A percentile compares a stretch with the other conserved stretches of the same genome.
Conservation (phyloP, 768 basidiomycete genomes). For the Leccinum fibrillosum region DNA sequence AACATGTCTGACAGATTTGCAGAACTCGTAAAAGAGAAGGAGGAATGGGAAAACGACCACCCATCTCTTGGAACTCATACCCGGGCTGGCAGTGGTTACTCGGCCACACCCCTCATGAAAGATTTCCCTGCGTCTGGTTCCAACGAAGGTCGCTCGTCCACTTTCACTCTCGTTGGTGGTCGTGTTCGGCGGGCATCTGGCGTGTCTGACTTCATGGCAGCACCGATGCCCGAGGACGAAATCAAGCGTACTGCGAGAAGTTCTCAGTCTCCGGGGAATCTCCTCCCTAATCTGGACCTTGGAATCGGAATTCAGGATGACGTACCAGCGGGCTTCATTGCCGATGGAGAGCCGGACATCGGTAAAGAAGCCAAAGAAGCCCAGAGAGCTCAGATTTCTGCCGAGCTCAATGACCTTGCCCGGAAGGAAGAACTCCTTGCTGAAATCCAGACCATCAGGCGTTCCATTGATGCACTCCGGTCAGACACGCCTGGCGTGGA, state of each 20-base stretch:
- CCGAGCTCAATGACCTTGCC: conserved; percentile 51
- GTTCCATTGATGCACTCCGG: conserved; percentile 73
- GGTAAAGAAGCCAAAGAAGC: conserved; percentile 30
- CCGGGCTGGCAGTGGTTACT: conserved; percentile 60
- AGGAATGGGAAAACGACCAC: conserved; percentile 87
- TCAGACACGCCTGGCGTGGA: conserved; percentile 56
- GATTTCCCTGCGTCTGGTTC: conserved; percentile 53
- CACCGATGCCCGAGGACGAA: conserved; percentile 61
- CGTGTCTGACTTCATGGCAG: conserved; percentile 70
- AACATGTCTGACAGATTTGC: conserved; percentile 69
- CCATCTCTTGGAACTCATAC: conserved; percentile 59
- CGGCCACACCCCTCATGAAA: conserved; percentile 65
- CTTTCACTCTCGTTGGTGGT: conserved; percentile 48
- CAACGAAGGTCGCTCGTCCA: conserved; percentile 39
- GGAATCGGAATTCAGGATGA: conserved; percentile 72
- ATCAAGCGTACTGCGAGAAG: conserved; percentile 47
- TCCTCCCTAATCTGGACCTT: conserved; percentile 69
- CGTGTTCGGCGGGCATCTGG: conserved; percentile 64
- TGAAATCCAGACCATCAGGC: conserved; percentile 77
- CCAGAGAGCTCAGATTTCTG: conserved; percentile 36
- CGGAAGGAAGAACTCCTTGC: conserved; percentile 68
- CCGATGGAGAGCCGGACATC: conserved; percentile 36
- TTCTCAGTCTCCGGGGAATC: conserved; percentile 48
- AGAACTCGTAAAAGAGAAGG: conserved; percentile 62
- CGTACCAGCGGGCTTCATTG: conserved; percentile 69